Percentiles rank a stretch among this genome's conserved stretches.
These are phyloP conservation scores for Blastobotrys americana DNA, from an alignment of 805 yeast species.

Conservation along the genomic window DNA sequence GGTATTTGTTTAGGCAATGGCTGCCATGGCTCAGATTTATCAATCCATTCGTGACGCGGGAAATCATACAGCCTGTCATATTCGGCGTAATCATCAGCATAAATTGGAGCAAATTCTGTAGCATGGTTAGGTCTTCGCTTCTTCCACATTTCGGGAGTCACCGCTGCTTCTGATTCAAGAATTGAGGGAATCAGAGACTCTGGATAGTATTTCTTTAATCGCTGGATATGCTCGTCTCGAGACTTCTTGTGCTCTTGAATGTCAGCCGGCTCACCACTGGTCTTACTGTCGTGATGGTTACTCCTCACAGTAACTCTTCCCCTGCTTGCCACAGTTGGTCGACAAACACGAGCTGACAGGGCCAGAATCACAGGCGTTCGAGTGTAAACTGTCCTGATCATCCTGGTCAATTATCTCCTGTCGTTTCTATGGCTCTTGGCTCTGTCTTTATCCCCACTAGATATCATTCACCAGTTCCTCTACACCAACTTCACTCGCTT, in stretches of 20 bases:
- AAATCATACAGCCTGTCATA: constrained; percentile 74
- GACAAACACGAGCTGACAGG: too few species aligned
- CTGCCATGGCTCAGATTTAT: constrained; percentile 48
- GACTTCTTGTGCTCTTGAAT: constrained; percentile 7
- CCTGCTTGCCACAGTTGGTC: too few species aligned
- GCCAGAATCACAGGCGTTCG: too few species aligned
- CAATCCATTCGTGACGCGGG: constrained; percentile 41
- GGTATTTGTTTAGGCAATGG: constrained; percentile 49
- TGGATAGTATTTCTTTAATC: constrained; percentile 68
- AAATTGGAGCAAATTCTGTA: constrained; percentile 58
- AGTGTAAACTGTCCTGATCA: too few species aligned
- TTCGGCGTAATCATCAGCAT: constrained; percentile 61
- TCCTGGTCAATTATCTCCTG: too few species aligned
- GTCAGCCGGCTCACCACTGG: not conserved
- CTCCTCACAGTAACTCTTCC: too few species aligned
- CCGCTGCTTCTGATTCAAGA: constrained; percentile 66
- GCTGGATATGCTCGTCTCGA: constrained; percentile 42
- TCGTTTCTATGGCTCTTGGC: too few species aligned
- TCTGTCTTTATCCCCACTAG: too few species aligned
- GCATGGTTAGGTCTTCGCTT: constrained; percentile 35
- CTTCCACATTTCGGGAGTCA: constrained; percentile 56
- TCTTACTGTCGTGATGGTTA: too few species aligned
- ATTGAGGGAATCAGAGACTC: constrained; percentile 77
- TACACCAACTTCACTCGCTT: too few species aligned
- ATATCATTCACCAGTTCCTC: too few species aligned